These are phyloP conservation scores for Pisolithus orientalis DNA, from an alignment of 768 basidiomycete species.

Conservation along the genomic window DNA sequence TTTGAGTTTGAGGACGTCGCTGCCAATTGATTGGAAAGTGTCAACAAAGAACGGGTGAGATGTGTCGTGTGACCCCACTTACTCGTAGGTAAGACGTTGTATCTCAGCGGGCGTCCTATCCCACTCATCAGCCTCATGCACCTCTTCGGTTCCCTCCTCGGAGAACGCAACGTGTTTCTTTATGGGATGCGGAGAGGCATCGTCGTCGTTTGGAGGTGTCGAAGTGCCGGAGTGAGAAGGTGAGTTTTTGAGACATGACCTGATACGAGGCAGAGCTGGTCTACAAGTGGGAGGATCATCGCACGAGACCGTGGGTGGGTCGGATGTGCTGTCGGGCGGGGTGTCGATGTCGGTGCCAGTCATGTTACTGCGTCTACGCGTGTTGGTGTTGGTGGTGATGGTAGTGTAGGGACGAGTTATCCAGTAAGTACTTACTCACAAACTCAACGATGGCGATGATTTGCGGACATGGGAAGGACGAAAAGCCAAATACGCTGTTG, in stretches of 20 bases:
- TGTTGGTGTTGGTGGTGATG: too few species aligned
- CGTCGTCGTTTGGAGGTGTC: constrained; percentile 4
- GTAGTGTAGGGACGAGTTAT: too few species aligned
- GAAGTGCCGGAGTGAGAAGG: constrained; percentile 9
- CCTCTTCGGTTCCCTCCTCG: constrained; percentile 45
- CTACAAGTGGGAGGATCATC: constrained; percentile 6
- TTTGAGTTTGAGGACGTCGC: constrained; percentile 63
- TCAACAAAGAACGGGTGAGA: background rate
- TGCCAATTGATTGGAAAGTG: constrained; percentile 14
- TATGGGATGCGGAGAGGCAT: background rate
- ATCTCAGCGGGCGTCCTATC: constrained; percentile 69
- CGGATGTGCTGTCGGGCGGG: too few species aligned
- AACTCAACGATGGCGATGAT: too few species aligned
- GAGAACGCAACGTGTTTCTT: constrained; percentile 62
- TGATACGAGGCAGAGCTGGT: constrained; percentile 8
- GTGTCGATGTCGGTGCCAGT: too few species aligned
- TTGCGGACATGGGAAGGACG: too few species aligned
- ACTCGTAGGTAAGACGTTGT: constrained; percentile 60
- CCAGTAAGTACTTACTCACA: too few species aligned
- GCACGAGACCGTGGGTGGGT: constrained; percentile 1
- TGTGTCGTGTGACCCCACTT: constrained; percentile 26
- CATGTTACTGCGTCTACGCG: too few species aligned
- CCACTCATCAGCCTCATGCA: constrained; percentile 71
- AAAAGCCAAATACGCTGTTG: too few species aligned
- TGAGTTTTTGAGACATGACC: constrained; percentile 10